Evolutionary conservation across 768 basidiomycete species (phyloP).

Genomic region (Hortiboletus campestris): DNA sequence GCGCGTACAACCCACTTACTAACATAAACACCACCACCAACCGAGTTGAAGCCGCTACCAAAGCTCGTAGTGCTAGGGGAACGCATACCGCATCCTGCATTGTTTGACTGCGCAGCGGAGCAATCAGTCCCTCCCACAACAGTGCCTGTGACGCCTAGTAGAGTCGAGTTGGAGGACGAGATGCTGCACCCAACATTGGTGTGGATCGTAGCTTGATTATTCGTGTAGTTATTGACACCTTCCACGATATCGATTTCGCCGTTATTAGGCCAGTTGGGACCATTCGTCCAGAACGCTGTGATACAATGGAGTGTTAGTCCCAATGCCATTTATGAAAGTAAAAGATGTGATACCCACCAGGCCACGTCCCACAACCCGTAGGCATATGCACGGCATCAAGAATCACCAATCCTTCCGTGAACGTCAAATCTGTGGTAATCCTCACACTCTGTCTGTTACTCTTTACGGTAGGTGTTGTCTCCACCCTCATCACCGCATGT

Average conservation of each 20-base stretch:
- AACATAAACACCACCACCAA: slow-evolving; percentile 85
- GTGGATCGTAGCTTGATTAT: slow-evolving; percentile 82
- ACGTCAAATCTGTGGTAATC: slow-evolving; percentile 60
- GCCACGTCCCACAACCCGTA: slow-evolving; percentile 87
- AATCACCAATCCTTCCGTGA: slow-evolving; percentile 68
- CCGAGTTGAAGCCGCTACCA: slow-evolving; percentile 84
- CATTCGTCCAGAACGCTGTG: slow-evolving; percentile 50
- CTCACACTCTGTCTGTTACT: slow-evolving; percentile 73
- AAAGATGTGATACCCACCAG: slow-evolving; percentile 34
- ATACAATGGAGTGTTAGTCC: neutral
- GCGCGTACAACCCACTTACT: slow-evolving; percentile 49
- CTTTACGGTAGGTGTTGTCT: slow-evolving; percentile 74
- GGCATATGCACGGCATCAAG: slow-evolving; percentile 90
- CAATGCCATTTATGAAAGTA: neutral
- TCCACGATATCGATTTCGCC: slow-evolving; percentile 88
- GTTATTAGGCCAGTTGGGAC: slow-evolving; percentile 42
- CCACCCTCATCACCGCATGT: slow-evolving; percentile 84
- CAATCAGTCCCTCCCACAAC: slow-evolving; percentile 74
- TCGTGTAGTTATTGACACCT: slow-evolving; percentile 77
- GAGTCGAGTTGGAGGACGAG: slow-evolving; percentile 42
- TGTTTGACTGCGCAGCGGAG: slow-evolving; percentile 63
- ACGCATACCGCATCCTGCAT: slow-evolving; percentile 81
- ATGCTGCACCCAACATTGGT: slow-evolving; percentile 71
- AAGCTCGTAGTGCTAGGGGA: slow-evolving; percentile 61
- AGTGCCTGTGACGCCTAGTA: slow-evolving; percentile 57